Evolutionary conservation across 139 green algal species (phyloP).

Genomic region (Coelastrella sp.): DNA sequence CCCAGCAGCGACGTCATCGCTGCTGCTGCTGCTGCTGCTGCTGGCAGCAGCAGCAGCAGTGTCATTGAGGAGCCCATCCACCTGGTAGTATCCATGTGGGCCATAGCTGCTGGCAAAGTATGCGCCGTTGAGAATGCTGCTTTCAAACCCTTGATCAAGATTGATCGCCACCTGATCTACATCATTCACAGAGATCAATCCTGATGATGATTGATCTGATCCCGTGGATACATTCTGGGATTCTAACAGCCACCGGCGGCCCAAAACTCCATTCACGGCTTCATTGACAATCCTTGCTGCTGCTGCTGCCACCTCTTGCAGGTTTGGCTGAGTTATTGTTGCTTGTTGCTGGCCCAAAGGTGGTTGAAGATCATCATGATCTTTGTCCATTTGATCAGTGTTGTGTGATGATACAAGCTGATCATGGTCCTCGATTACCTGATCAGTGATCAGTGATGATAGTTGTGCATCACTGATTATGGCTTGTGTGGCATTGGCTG

Average conservation of each 20-base stretch:
- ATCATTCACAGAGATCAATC: background rate
- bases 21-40: background rate
- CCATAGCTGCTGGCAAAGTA: background rate
- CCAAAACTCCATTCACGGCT: background rate
- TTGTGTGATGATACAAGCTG: too few species aligned
- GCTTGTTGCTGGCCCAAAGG: background rate
- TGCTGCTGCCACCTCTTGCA: background rate
- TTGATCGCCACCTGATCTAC: too few species aligned
- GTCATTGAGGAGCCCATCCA: background rate
- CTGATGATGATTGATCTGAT: background rate
- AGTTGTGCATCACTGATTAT: too few species aligned
- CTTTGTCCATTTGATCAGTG: too few species aligned
- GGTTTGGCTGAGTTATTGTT: background rate
- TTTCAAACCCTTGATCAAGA: background rate
- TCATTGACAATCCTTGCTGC: background rate
- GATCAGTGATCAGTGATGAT: too few species aligned
- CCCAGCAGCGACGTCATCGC: background rate
- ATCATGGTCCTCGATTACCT: too few species aligned
- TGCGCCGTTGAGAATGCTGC: background rate
- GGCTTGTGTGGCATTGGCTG: too few species aligned
- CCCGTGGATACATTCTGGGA: background rate
- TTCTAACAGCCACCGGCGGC: background rate
- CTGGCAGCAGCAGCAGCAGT: background rate
- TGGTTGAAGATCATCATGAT: too few species aligned
- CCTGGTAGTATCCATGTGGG: background rate